Evolutionary conservation across 306 rosid species (phyloP), one percentile per base, ranked within the genome.

Genomic region (Glycine soja): DNA sequence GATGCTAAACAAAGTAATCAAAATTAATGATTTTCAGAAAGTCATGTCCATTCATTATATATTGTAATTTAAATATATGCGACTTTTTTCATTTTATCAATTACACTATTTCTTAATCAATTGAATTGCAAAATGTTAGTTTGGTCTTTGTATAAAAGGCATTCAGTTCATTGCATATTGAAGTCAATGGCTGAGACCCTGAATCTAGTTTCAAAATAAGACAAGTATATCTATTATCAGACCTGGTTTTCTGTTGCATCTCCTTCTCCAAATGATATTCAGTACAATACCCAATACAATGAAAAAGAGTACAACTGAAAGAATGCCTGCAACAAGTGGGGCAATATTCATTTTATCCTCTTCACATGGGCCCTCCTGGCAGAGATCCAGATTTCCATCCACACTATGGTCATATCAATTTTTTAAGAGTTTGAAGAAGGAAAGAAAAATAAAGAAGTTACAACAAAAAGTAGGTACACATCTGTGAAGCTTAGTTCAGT

Each of bases 331-430:
- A 24, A 82, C 50, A 38, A 87, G 32, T 67, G 90, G 91, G 65
- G 84, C 38, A 5, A 83, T 0, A 16, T 81, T 52, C 18, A 53
- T 87, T n/a, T 76, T 67, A 4, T 81, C 52, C 65, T 59, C 43
- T 74, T 58, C 62, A 86, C 94, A 88, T 53, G 85, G 70, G 40
- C 42, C 61, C 19, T 5, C 11, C 30, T 0, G 18, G 73, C 90
- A 90, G 18, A 83, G 75, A 56, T 78, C 58, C n/a, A 48, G 85
- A 85, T 90, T 81, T 72, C 80, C 88, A 48, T 81, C 89, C 81
- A 84, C 65, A 0, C 92, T 87, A 76, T n/a, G 62, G 83, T 84
- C 11, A 78, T 15, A 54, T 42, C 0, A 74, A n/a, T n/a, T n/a
- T n/a, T n/a, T n/a, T n/a, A n/a, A n/a, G n/a, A n/a, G n/a, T n/a